A percentile compares a stretch with the other conserved stretches of the same genome.
Conservation (phyloP, 2,329 filamentous ascomycete genomes). For the Aureobasidium namibiae region DNA sequence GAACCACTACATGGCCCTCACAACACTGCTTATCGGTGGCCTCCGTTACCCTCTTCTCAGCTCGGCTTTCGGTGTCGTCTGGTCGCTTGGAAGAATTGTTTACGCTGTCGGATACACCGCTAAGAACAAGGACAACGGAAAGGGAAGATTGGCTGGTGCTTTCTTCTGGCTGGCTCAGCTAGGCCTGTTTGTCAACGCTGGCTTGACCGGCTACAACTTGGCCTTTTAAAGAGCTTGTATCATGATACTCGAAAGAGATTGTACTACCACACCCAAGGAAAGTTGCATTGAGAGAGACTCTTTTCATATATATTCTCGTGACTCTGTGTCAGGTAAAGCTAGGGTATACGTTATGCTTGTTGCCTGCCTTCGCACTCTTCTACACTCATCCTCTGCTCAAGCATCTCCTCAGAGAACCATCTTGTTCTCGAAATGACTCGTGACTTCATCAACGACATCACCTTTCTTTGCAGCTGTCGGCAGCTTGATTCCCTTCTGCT, state of each 20-base stretch:
- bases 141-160: conserved; percentile 34
- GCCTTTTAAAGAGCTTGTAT: background rate
- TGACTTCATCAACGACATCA: conserved; percentile 28
- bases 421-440: conserved; percentile 29
- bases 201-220: conserved; percentile 23
- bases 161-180: conserved; percentile 25
- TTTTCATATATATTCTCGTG: too few species aligned
- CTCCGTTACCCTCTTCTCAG: conserved; percentile 44
- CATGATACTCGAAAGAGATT: background rate
- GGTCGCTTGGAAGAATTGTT: conserved; percentile 42
- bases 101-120: conserved; percentile 42
- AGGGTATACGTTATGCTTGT: background rate
- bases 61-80: conserved; percentile 38
- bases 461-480: conserved; percentile 24
- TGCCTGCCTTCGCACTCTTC: background rate
- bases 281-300: too few species aligned
- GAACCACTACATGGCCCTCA: conserved; percentile 45
- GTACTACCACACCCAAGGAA: too few species aligned
- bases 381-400: background rate
- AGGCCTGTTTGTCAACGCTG: conserved; percentile 23
- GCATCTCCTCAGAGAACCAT: conserved; percentile 19
- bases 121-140: conserved; percentile 30
- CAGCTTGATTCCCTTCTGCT: conserved; percentile 20
- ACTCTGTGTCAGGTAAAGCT: background rate
- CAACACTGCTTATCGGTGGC: conserved; percentile 46